Evolutionary conservation across 1,284 basidiomycete species (phyloP), one percentile per base, ranked within the genome.

Genomic region (Moesziomyces parantarcticus): DNA sequence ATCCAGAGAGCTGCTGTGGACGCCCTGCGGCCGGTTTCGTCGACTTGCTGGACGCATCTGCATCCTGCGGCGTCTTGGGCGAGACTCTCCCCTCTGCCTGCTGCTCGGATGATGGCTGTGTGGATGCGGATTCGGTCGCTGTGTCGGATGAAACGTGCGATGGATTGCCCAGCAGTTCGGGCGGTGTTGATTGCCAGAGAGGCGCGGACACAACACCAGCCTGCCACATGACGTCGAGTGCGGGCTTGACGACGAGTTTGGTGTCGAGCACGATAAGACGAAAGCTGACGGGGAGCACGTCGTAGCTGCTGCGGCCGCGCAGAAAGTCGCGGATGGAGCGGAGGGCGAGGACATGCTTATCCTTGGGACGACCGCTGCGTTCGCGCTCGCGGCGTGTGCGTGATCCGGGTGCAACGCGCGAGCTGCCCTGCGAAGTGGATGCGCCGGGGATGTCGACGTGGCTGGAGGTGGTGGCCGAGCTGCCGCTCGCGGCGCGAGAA

Each of bases 231-330:
- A 83, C 79, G 8, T 83, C 82, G 14, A 83, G 62, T 14, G 82
- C 82, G 1, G 82, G 77, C 55, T 77, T 78, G 47, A 83, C 78
- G 6, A 80, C 78, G 23, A 83, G 75, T 45, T 81, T 77, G 9
- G 80, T 83, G 85, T 99, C 97, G 55, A 99, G 89, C 20, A 98
- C 94, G 81, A 99, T 97, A 76, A 99, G 88, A 73, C 97, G 88
- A 85, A 96, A 99, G 85, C 91, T 92, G 85, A 97, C 92, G 18
- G 95, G 95, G 76, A 97, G 94, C 25, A 94, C 93, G 84, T 98
- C 95, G 86, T 98, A 98, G 69, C 90, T 90, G 40, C 91, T 93
- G 69, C 92, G 89, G 58, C 90, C 90, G 79, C 90, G 91, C 84
- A 98, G 89, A 84, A 94, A 93, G 56, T 87, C 86, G 50, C 95